A percentile compares a stretch with the other conserved stretches of the same genome.
Evolutionary conservation across 2,329 filamentous ascomycete species (phyloP).

Genomic region (Claviceps sp.): DNA sequence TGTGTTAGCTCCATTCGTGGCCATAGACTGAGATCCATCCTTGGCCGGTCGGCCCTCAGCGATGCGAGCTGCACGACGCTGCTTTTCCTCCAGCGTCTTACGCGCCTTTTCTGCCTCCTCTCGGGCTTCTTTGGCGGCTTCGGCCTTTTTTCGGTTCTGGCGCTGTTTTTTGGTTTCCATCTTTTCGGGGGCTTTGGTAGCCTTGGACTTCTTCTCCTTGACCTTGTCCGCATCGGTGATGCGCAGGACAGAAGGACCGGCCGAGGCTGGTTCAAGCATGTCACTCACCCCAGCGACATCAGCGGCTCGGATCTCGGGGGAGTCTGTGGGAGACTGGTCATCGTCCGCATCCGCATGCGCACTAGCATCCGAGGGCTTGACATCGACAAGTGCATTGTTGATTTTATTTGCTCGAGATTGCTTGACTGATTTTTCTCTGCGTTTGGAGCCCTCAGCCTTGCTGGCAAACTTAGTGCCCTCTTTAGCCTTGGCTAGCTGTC

Average conservation of each 20-base stretch:
- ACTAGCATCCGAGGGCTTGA: conserved; percentile 43
- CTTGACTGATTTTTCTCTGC: conserved; percentile 57
- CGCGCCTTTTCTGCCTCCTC: conserved; percentile 70
- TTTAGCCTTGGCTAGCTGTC: conserved; percentile 57
- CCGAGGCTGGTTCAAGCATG: conserved; percentile 67
- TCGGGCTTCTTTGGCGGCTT: conserved; percentile 60
- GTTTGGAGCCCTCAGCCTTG: conserved; percentile 44
- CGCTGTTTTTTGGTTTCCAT: conserved; percentile 89
- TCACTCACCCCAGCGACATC: conserved; percentile 64
- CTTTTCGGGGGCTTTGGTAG: conserved; percentile 48
- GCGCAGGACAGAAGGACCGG: conserved; percentile 63
- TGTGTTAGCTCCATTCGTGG: conserved; percentile 28
- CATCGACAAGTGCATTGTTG: conserved; percentile 27
- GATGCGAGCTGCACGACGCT: conserved; percentile 68
- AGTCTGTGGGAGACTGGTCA: conserved; percentile 58
- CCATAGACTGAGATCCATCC: conserved; percentile 55
- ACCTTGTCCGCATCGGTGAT: conserved; percentile 55
- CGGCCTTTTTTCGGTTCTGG: conserved; percentile 80
- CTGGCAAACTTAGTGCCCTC: conserved; percentile 49
- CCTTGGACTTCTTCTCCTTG: conserved; percentile 51
- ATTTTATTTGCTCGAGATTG: conserved; percentile 48
- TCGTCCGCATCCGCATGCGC: conserved; percentile 73
- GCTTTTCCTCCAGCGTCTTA: conserved; percentile 64
- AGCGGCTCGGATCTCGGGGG: conserved; percentile 45
- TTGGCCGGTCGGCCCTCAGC: conserved; percentile 72